Evolutionary conservation across 441 rosid genomes (phyloP).

Genomic region (Erysimum pusillum): DNA sequence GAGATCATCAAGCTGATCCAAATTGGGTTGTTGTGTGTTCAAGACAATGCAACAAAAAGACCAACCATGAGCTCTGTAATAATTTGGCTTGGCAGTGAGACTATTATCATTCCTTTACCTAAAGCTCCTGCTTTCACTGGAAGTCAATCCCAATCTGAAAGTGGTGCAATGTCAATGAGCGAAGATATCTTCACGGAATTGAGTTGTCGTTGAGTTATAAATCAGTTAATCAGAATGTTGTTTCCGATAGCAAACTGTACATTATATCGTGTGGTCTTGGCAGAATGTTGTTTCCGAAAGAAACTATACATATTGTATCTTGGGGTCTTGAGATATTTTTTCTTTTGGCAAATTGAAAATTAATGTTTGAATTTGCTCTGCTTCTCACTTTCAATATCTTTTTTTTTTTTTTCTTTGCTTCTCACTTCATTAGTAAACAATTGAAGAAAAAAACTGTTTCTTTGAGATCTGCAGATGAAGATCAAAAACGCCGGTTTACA

Average conservation of each 20-base stretch:
- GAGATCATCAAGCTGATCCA: conserved; percentile 8
- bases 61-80: conserved; percentile 11
- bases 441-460: too few species aligned
- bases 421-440: too few species aligned
- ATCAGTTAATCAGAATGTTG: not conserved
- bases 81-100: conserved; percentile 8
- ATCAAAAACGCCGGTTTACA: too few species aligned
- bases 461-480: too few species aligned
- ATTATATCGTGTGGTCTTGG: not conserved
- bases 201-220: conserved; percentile 14
- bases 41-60: not conserved
- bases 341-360: not conserved
- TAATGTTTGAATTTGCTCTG: not conserved
- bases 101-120: not conserved
- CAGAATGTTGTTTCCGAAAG: not conserved
- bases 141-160: conserved; percentile 23
- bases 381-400: too few species aligned
- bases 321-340: not conserved
- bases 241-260: not conserved
- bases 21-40: conserved; percentile 18
- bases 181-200: conserved; percentile 21
- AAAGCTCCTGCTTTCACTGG: conserved; percentile 26
- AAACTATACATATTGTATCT: not conserved
- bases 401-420: too few species aligned
- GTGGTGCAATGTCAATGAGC: conserved; percentile 26